phyloP scores from a whole-genome alignment of 305 asterid species.

The Fraxinus sp. region DNA sequence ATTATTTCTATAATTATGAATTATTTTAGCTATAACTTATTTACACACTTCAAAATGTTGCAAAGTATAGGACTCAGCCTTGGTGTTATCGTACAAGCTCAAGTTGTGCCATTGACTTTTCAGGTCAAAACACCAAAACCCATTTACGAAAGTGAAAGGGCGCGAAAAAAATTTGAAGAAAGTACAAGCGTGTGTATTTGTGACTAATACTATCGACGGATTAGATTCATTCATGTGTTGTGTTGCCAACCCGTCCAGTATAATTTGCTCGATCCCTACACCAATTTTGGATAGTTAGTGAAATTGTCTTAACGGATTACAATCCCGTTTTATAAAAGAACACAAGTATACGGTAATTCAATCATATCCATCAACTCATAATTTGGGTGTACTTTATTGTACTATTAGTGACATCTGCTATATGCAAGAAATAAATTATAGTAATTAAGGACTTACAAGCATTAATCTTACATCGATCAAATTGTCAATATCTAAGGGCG shows the following conservation, averaged over 20 bases:
- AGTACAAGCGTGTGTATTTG: not conserved
- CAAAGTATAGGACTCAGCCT: not conserved
- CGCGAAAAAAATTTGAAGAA: not conserved
- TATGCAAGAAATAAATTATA: constrained; percentile 23
- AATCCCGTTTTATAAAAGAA: no score
- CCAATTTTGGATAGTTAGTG: not conserved
- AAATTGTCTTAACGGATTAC: not conserved
- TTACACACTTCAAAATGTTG: not conserved
- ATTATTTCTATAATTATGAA: not conserved
- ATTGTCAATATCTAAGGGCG: constrained; percentile 16
- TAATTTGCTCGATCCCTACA: no score
- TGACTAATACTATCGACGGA: not conserved
- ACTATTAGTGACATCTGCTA: constrained; percentile 24
- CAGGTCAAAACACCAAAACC: constrained; percentile 1
- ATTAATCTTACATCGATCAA: constrained; percentile 20
- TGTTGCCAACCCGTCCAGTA: not conserved
- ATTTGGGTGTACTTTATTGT: not conserved
- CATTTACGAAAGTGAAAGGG: not conserved
- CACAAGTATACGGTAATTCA: no score
- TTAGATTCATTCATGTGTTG: not conserved
- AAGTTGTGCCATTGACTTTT: not conserved
- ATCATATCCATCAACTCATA: no score
- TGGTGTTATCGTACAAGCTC: not conserved
- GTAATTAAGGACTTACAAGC: constrained; percentile 26
- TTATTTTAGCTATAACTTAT: not conserved